Conservation (phyloP, 805 yeast genomes). For the Pichia exigua region DNA sequence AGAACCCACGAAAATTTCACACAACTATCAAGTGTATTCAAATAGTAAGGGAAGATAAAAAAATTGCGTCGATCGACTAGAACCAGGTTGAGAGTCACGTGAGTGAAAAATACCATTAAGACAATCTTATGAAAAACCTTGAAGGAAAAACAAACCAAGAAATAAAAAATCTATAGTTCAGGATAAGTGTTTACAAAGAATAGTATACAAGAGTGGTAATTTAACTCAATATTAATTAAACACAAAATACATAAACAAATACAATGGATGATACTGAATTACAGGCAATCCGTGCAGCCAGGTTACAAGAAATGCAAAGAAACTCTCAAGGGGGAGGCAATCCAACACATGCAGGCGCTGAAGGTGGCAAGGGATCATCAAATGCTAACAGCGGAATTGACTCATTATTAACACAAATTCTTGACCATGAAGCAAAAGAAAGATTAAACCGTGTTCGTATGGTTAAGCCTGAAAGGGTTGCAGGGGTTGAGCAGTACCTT, state of each 20-base stretch:
- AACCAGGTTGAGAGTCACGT: too few relatives aligned
- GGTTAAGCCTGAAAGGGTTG: constrained; percentile 88
- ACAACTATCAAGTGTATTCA: too few relatives aligned
- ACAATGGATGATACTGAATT: constrained; percentile 81
- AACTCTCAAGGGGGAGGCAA: constrained; percentile 31
- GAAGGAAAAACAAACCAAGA: too few relatives aligned
- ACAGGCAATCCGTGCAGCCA: constrained; percentile 87
- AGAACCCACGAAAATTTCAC: too few relatives aligned
- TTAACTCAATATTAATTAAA: too few relatives aligned
- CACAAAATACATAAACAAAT: not conserved
- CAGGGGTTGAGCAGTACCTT: constrained; percentile 76
- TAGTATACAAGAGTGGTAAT: too few relatives aligned
- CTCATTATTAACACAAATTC: constrained; percentile 52
- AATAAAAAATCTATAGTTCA: too few relatives aligned
- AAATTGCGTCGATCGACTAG: too few relatives aligned
- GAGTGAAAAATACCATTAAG: too few relatives aligned
- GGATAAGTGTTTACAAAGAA: too few relatives aligned
- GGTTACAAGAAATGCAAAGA: constrained; percentile 74
- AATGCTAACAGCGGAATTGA: constrained; percentile 13
- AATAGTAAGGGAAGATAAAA: too few relatives aligned
- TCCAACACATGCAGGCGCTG: constrained; percentile 4
- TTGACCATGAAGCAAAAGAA: constrained; percentile 81
- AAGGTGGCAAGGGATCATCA: not conserved
- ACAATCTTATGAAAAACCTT: too few relatives aligned
- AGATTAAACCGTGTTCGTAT: constrained; percentile 77